Conservation (phyloP, 2,329 filamentous ascomycete species). For the Fusarium verrucosum region DNA sequence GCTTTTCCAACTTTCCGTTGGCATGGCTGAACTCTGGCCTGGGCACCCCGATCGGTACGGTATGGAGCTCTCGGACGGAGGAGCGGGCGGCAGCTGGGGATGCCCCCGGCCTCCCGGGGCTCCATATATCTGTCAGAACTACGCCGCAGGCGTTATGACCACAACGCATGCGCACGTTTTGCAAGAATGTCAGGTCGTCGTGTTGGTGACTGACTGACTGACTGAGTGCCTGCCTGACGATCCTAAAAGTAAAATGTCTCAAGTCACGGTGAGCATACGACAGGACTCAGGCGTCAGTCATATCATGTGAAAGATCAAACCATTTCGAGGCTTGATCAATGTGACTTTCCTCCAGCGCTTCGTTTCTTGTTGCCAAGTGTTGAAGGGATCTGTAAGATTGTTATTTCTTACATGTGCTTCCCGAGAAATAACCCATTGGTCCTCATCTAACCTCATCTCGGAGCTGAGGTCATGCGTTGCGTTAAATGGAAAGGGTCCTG, state of each 20-base stretch:
- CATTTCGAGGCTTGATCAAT: too few relatives aligned
- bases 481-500: constrained; percentile 9
- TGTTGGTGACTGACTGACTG: constrained; percentile 30
- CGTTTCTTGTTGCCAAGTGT: background rate
- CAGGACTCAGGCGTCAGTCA: background rate
- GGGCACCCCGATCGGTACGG: constrained; percentile 45
- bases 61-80: constrained; percentile 44
- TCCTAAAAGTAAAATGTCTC: constrained; percentile 40
- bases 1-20: constrained; percentile 26
- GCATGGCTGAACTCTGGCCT: constrained; percentile 45
- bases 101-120: constrained; percentile 36
- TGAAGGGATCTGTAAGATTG: background rate
- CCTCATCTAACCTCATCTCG: background rate
- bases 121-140: constrained; percentile 36
- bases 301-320: background rate
- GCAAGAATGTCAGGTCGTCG: constrained; percentile 21
- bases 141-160: constrained; percentile 33
- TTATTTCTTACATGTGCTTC: background rate
- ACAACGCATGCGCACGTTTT: constrained; percentile 15
- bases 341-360: background rate
- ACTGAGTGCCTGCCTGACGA: too few relatives aligned
- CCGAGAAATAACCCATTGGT: background rate
- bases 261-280: background rate
- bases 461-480: constrained; percentile 8
- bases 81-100: constrained; percentile 40